Evolutionary conservation across 2,329 filamentous ascomycete genomes (phyloP).

Genomic region (Periconia sp.): DNA sequence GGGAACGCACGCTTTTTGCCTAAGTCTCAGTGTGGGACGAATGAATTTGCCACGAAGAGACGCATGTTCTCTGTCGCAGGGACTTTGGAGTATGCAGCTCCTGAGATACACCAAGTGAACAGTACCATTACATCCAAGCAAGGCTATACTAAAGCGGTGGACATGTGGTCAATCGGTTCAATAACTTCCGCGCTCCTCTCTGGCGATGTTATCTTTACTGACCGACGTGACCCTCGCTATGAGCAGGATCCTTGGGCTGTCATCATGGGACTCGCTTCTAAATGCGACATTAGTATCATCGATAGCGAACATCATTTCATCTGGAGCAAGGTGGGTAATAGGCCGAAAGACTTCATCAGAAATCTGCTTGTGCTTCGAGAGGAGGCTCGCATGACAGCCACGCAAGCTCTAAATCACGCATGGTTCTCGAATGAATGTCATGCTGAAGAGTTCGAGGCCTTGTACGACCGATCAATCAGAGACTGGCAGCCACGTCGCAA

Average conservation of each 20-base stretch:
- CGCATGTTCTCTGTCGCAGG: constrained; percentile 63
- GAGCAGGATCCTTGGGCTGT: constrained; percentile 28
- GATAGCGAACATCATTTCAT: constrained; percentile 43
- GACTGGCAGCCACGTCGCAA: constrained; percentile 57
- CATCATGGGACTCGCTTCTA: constrained; percentile 42
- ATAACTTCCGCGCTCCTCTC: constrained; percentile 60
- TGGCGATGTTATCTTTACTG: constrained; percentile 56
- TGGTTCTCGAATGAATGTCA: constrained; percentile 64
- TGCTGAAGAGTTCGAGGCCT: constrained; percentile 53
- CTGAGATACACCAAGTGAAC: constrained; percentile 50
- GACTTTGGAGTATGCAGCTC: constrained; percentile 64
- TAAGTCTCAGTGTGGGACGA: constrained; percentile 10
- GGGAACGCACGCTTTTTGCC: constrained; percentile 58
- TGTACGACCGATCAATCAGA: constrained; percentile 57
- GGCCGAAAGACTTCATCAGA: constrained; percentile 61
- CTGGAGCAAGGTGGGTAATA: constrained; percentile 52
- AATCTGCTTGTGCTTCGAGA: constrained; percentile 59
- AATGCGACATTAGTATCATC: constrained; percentile 53
- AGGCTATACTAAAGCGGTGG: constrained; percentile 64
- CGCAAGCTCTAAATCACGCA: constrained; percentile 58
- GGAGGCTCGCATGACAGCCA: constrained; percentile 56
- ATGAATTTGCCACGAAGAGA: constrained; percentile 10
- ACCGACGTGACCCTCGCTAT: constrained; percentile 38
- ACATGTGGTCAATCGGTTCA: constrained; percentile 68
- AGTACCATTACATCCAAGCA: constrained; percentile 23